Evolutionary conservation across 768 basidiomycete genomes (phyloP), one percentile per base, ranked within the genome.

Genomic region (Imleria badia): DNA sequence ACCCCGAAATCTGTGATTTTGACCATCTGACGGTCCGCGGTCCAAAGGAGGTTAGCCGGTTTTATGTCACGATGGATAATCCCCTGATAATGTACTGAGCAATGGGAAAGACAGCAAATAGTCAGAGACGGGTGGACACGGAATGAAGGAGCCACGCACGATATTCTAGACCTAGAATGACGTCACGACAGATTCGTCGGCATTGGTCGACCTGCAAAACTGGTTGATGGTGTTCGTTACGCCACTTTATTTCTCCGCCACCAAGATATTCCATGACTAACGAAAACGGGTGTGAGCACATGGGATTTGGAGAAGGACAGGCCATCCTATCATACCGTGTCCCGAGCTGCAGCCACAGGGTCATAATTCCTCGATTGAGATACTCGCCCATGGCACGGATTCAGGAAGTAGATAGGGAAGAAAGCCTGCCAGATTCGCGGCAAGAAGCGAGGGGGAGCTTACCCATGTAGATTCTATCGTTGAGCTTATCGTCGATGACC

Each of bases 61-160:
- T 99, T 99, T 76, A 99, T 98, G 74, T 99, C 97, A 53, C 97
- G 91, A 73, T 99, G 97, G 46, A 99, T 98, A 71, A 99, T 98
- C 22, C 96, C 97, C 67, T 98, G 94, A 65, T 89, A 84, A 68
- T 99, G 97, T 2, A 99, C 96, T 98, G 66, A 12, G 39, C 4
- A 30, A 15, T n/a, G 52, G 48, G 49, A 31, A 51, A 14, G 17
- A 15, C 20, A 15, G 10, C 31, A 45, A 12, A 51, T 26, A 26
- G 31, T 56, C 34, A 56, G 63, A 41, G 43, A 43, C 7, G 38
- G 44, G 36, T 12, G 45, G 23, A 29, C 51, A 40, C 49, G 54
- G 39, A 30, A 53, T 35, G 51, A 46, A 48, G 54, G 51, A 51
- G 48, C 63, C 51, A 83, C 96, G 65, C 64, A 97, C 96, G 76